Evolutionary conservation across 441 rosid species (phyloP), one percentile per base, ranked within the genome.

Genomic region (Hura crepitans): DNA sequence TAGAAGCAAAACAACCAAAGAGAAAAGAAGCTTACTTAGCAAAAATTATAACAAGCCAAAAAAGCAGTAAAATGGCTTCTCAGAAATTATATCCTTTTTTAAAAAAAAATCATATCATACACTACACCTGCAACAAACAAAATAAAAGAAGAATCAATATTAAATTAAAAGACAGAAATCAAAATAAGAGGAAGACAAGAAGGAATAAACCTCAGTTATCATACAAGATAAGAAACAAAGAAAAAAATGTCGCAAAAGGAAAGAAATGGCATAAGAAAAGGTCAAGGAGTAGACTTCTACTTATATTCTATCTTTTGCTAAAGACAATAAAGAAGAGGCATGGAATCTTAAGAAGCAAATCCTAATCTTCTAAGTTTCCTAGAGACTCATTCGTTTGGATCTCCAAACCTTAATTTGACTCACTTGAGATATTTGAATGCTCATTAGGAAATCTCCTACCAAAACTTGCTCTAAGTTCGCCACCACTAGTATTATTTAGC

Each of bases 401-500:
- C 87, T 89, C 71, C 75, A 58, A 25, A 71, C 82, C 75, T 84
- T 83, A 77, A 86, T 87, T 68, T 84, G 83, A 75, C 88, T 92
- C 10, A 92, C 96, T 47, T 74, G 83, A 53, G 89, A 85, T 39
- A 81, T 89, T 30, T 69, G 92, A 49, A 85, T 80, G 72, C 75
- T 81, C 17, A 84, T 89, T 12, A 73, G 90, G 56, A 81, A 78
- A 43, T 89, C 92, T 6, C 79, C 92, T 45, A 71, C 82, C 20
- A 89, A 83, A 74, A 83, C 86, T 23, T 84, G 96, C 75, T 83
- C 89, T 15, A 86, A 76, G 62, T 83, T 89, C 72, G 92, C 88
- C 5, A 84, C 88, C 47, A 86, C 91, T 31, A 91, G 92, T 2
- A 90, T 89, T 20, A 86, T 89, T 59, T 84, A 83, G 58, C 96